Evolutionary conservation across 1,284 basidiomycete species (phyloP).

Genomic region (Naganishia sp.): DNA sequence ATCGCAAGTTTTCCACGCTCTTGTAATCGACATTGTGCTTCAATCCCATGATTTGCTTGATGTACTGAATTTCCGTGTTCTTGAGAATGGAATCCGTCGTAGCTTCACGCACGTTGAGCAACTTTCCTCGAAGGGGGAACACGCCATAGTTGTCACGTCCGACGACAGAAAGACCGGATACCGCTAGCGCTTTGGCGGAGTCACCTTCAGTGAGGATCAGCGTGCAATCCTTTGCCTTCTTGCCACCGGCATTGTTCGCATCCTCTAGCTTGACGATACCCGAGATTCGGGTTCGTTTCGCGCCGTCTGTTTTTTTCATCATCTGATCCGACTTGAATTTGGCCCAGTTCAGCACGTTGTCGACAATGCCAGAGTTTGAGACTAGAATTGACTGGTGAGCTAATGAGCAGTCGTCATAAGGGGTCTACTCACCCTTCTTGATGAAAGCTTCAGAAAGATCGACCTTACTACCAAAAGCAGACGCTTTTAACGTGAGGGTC

Average conservation of each 20-base stretch:
- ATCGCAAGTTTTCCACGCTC: conserved; percentile 72
- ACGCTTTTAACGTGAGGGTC: conserved; percentile 80
- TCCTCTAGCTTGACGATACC: conserved; percentile 94
- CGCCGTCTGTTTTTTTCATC: conserved; percentile 95
- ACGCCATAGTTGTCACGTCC: conserved; percentile 97
- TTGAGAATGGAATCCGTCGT: conserved; percentile 95
- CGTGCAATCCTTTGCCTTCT: conserved; percentile 78
- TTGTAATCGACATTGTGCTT: conserved; percentile 91
- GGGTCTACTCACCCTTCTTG: conserved; percentile 73
- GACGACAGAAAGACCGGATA: conserved; percentile 90
- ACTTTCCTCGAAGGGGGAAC: conserved; percentile 94
- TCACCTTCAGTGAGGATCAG: conserved; percentile 99
- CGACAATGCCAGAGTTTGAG: conserved; percentile 84
- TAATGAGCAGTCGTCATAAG: background rate
- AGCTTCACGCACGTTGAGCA: conserved; percentile 97
- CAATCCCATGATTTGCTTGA: conserved; percentile 97
- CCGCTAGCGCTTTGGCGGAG: conserved; percentile 94
- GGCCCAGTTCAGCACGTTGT: conserved; percentile 91
- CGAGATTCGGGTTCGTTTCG: conserved; percentile 85
- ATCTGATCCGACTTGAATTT: conserved; percentile 95
- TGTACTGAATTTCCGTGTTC: conserved; percentile 94
- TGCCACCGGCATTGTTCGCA: conserved; percentile 95
- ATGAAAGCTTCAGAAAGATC: conserved; percentile 90
- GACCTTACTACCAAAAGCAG: conserved; percentile 86
- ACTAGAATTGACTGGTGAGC: conserved; percentile 59